Evolutionary conservation across 2,329 filamentous ascomycete species (phyloP).

Genomic region (Exophiala sideris): DNA sequence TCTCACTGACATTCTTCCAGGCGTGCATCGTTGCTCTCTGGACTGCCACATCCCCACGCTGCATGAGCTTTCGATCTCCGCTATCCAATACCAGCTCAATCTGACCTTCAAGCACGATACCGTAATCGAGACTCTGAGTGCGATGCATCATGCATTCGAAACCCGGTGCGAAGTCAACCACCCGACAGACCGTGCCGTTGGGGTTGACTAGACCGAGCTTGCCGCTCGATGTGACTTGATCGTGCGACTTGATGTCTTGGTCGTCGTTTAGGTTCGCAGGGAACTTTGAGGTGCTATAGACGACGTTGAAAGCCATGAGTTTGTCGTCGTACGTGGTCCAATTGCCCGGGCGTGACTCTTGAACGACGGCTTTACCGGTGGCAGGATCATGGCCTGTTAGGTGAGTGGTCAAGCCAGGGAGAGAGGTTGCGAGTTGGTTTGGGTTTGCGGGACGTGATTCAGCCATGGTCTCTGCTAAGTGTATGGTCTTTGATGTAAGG

Average conservation of each 20-base stretch:
- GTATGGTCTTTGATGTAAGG: background rate
- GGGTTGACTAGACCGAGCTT: slow-evolving; percentile 38
- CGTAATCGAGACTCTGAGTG: slow-evolving; percentile 55
- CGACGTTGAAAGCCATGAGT: slow-evolving; percentile 39
- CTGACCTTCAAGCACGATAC: slow-evolving; percentile 53
- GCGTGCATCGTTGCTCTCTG: slow-evolving; percentile 48
- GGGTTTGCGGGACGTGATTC: slow-evolving; percentile 18
- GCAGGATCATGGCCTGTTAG: slow-evolving; percentile 38
- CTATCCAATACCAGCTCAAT: slow-evolving; percentile 53
- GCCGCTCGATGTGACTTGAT: slow-evolving; percentile 28
- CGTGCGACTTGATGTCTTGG: slow-evolving; percentile 35
- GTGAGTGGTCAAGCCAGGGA: slow-evolving; percentile 23
- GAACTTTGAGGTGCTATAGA: slow-evolving; percentile 41
- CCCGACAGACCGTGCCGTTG: slow-evolving; percentile 23
- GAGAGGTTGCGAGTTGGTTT: slow-evolving; percentile 14
- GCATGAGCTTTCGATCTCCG: slow-evolving; percentile 48
- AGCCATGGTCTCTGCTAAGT: slow-evolving; percentile 23
- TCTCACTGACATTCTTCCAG: slow-evolving; percentile 37
- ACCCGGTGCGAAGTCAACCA: slow-evolving; percentile 45
- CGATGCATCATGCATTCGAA: slow-evolving; percentile 50
- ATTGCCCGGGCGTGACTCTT: slow-evolving; percentile 31
- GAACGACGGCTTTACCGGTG: slow-evolving; percentile 37
- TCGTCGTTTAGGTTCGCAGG: slow-evolving; percentile 37
- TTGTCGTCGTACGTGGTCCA: slow-evolving; percentile 32
- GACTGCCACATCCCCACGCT: slow-evolving; percentile 53